Conservation (phyloP, 148 eudicot genomes). For the Rhododendron williamsianum region DNA sequence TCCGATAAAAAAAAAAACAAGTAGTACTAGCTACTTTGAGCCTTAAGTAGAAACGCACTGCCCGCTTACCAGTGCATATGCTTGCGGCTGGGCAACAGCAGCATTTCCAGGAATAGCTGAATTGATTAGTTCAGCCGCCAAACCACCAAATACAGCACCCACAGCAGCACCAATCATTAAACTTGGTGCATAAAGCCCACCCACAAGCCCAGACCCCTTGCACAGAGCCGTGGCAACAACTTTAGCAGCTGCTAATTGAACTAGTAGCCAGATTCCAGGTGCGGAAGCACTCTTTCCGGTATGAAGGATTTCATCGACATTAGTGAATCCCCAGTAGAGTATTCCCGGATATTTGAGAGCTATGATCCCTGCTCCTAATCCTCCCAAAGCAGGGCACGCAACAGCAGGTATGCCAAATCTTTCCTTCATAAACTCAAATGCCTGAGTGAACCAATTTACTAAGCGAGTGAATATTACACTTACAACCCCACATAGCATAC, state of each 20-base stretch:
- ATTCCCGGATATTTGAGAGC: slow-evolving; percentile 92
- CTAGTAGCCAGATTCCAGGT: slow-evolving; percentile 90
- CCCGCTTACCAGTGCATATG: slow-evolving; percentile 80
- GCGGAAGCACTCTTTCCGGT: slow-evolving; percentile 91
- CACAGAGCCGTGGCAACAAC: slow-evolving; percentile 92
- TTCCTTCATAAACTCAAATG: slow-evolving; percentile 75
- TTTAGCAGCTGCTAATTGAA: slow-evolving; percentile 89
- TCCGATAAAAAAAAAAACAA: neutral
- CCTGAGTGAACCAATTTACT: slow-evolving; percentile 62
- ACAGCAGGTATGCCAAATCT: slow-evolving; percentile 67
- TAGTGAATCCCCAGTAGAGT: slow-evolving; percentile 93
- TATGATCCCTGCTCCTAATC: slow-evolving; percentile 92
- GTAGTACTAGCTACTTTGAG: neutral
- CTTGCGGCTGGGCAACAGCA: slow-evolving; percentile 95
- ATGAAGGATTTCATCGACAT: slow-evolving; percentile 91
- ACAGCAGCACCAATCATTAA: slow-evolving; percentile 99
- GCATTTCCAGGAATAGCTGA: slow-evolving; percentile 78
- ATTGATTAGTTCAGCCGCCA: slow-evolving; percentile 73
- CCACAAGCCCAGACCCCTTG: slow-evolving; percentile 94
- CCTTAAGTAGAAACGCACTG: neutral
- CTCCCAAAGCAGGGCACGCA: slow-evolving; percentile 91
- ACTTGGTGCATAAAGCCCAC: slow-evolving; percentile 96
- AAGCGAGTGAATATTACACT: slow-evolving; percentile 75
- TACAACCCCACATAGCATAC: slow-evolving; percentile 94
- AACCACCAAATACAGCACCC: slow-evolving; percentile 96